Percentiles rank a stretch among this genome's conserved stretches.
These are phyloP conservation scores for Discostella stelligera DNA, from an alignment of 352 stramenopile species.

Conservation along the genomic window DNA sequence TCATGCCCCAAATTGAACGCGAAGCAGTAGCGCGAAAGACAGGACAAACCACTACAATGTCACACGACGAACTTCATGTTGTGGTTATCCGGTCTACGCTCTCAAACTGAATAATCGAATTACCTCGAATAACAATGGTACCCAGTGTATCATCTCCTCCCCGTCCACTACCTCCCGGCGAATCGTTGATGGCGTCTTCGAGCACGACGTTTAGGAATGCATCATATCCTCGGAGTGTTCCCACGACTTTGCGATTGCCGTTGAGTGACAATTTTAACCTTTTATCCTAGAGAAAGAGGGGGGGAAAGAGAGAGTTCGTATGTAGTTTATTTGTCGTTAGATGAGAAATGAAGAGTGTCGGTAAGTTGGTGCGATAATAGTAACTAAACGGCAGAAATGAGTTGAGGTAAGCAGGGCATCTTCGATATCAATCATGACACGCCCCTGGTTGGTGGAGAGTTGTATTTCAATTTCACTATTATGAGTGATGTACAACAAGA, in stretches of 20 bases:
- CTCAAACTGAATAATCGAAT: constrained; percentile 84
- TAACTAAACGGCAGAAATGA: not conserved
- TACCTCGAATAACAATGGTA: constrained; percentile 88
- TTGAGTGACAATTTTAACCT: constrained; percentile 91
- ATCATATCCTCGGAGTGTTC: constrained; percentile 92
- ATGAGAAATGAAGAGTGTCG: not conserved
- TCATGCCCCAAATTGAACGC: not conserved
- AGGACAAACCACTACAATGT: not conserved
- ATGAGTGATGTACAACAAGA: no score
- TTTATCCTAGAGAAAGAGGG: constrained; percentile 85
- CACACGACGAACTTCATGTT: not conserved
- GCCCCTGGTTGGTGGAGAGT: no score
- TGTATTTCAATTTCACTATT: no score
- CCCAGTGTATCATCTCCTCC: constrained; percentile 87
- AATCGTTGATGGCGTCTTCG: constrained; percentile 90
- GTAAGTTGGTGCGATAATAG: not conserved
- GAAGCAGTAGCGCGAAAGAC: not conserved
- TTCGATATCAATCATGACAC: not conserved
- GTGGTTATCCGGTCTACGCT: constrained; percentile 61
- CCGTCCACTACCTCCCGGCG: constrained; percentile 17
- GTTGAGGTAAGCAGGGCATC: not conserved
- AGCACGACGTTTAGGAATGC: constrained; percentile 97
- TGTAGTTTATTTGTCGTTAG: not conserved
- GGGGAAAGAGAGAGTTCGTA: not conserved
- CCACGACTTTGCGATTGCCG: constrained; percentile 91